Base-by-base conservation (phyloP, 768 basidiomycete genomes). In the Tylopilus sp. region DNA sequence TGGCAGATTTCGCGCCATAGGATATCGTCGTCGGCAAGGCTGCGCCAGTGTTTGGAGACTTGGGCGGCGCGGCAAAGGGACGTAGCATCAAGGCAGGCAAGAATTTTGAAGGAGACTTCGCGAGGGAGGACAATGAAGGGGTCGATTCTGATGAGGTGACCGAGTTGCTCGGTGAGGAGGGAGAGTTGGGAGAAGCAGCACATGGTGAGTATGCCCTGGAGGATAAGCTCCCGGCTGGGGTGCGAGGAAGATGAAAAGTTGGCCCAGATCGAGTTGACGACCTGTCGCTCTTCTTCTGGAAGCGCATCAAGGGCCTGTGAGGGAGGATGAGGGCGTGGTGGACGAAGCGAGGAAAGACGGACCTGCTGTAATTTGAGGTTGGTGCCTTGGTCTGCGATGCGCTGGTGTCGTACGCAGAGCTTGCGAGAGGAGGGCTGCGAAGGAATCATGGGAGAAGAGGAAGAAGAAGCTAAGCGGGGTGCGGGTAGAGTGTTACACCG, bases 121-220 rank as follows among this genome's bases (percentile, higher is more conserved):
- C 90, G 85, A 2, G 97, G 97, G 42, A 99, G 80, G 57, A 92
- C 81, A 41, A 78, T 73, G 70, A 98, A 93, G 10, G 95, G 97
- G 68, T 99, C 97, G 69, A 98, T 86, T 59, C 97, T 86, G 68
- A 97, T 98, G 59, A 98, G 85, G 58, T 91, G 85, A 30, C 84
- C 76, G 53, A 98, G 89, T 47, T 93, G 88, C 56, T 97, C 91
- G 26, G 93, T 88, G 52, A 99, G 86, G 44, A 98, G 88, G 23
- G 97, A 98, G 25, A 99, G 85, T 64, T 99, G 94, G 42, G 91
- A 95, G 75, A 97, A 98, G 72, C 97, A 98, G 69, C 95, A 98
- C 93, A 99, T 98, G 15, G 97, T 98, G 59, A 99, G 83, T 52
- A 99, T 80, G 36, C 97, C 97, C 62, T 91, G 91, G 44, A 99